Conservation (phyloP, 495 filamentous ascomycete species). For the Elasticomyces elasticus region DNA sequence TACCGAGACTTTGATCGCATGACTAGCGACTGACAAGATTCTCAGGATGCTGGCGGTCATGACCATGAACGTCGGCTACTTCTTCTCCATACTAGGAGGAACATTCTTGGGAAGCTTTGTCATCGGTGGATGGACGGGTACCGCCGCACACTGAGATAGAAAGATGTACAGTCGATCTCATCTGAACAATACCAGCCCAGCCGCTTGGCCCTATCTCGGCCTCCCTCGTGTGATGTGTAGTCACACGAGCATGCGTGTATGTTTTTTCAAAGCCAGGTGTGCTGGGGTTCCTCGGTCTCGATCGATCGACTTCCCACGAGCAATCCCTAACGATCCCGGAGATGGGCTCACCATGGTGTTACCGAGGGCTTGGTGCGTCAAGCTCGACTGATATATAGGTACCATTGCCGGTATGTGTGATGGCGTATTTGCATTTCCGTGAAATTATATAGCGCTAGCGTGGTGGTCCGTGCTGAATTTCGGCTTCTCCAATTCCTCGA, state of each 20-base stretch:
- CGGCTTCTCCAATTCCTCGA: too few relatives aligned
- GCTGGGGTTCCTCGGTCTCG: too few relatives aligned
- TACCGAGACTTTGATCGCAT: slow-evolving; percentile 12
- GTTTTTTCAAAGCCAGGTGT: too few relatives aligned
- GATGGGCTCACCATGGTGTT: too few relatives aligned
- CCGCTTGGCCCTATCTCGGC: neutral
- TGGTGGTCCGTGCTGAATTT: too few relatives aligned
- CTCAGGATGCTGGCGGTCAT: slow-evolving; percentile 90
- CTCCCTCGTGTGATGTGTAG: neutral
- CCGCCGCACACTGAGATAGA: neutral
- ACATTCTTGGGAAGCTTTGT: slow-evolving; percentile 54
- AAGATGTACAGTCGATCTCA: neutral
- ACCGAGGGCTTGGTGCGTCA: too few relatives aligned
- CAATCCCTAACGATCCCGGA: too few relatives aligned
- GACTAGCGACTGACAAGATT: neutral
- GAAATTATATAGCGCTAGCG: too few relatives aligned
- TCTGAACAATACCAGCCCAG: neutral
- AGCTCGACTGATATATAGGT: too few relatives aligned
- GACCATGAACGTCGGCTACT: slow-evolving; percentile 94
- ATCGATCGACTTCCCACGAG: too few relatives aligned
- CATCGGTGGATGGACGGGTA: slow-evolving; percentile 1
- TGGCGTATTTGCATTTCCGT: too few relatives aligned
- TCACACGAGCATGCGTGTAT: neutral
- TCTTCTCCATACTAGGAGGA: slow-evolving; percentile 71
- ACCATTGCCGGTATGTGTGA: too few relatives aligned